Base-by-base conservation (phyloP, 2,329 filamentous ascomycete species). In the Penicillium olsonii region DNA sequence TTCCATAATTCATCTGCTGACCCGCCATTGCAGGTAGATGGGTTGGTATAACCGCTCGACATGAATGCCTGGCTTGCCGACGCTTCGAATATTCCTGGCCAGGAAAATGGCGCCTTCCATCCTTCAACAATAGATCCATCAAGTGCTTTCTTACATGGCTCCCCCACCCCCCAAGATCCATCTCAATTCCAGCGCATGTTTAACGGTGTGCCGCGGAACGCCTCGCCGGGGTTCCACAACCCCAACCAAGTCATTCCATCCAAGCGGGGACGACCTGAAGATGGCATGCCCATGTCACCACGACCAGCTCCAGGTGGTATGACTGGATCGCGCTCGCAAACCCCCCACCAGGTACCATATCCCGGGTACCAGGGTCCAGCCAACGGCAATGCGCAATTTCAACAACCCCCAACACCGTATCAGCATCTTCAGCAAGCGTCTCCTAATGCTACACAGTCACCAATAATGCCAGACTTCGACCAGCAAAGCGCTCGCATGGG, bases 291-390 rank as follows among this genome's bases (percentile, higher is more conserved):
- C 59, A 86, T 88, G 68, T 95, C 91, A 26, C 91, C 92, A 45
- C 82, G 86, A 64, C 88, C 87, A 66, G 85, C 87, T 48, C 82
- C 87, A 5, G 84, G 83, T 57, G 88, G 88, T 74, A 73, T 90
- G 24, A 87, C 89, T 41, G 84, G 84, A 19, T 95, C 92, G 73
- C 89, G 92, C 72, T 92, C 92, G 62, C 92, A 96, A 68, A 97
- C 92, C 24, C 92, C 92, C 27, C 88, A 90, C 64, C 89, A 92
- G 67, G 81, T 84, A 55, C 80, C 81, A 44, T 92, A 86, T 62
- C 78, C 85, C 22, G 84, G 84, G 57, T 92, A 87, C 69, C 88
- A 86, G 66, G 81, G 79, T 52, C 82, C 81, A 63, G 75, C 77
- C 55, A 84, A 85, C 69, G 78, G 78, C 41, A 81, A 80, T 63